Evolutionary conservation across 176 grass and related monocot genomes (phyloP), one percentile per base, ranked within the genome.

Genomic region (Oryza australiensis): DNA sequence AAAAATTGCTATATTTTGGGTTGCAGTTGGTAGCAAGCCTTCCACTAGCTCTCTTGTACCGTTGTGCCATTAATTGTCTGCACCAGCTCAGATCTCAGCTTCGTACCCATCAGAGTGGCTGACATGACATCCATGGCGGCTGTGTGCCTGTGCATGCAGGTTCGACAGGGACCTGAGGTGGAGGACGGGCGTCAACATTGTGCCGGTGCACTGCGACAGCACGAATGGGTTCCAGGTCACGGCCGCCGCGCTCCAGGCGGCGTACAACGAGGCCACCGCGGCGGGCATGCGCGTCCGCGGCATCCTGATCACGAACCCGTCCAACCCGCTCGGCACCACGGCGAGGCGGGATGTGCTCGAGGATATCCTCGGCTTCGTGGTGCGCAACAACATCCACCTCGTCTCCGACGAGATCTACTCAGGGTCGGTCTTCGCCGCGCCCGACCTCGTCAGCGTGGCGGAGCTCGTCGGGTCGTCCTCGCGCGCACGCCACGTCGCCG

Each of bases 321-420:
- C 94, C 35, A 97, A 97, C 82, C 94, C 94, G 38, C 88, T 97
- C 4, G 94, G 94, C 57, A 88, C 82, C 2, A 82, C 94, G 16
- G 83, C 87, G 43, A 63, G 3, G 51, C 53, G 88, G n/a, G 3
- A 78, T 2, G 84, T 72, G 1, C 89, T 97, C 3, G 74, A 88
- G 46, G 84, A 66, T 46, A 75, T 97, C 13, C 82, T 97, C 26
- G 77, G 91, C 74, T 97, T 97, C 70, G 83, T 86, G 23, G 26
- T 33, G 8, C 69, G 66, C 9, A 78, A 84, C 45, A 28, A 94
- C 83, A 91, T 97, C 67, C 94, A 97, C 91, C 87, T 97, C 45
- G 87, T 97, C 90, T 91, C 94, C 75, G 94, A 97, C 76, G 94
- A 97, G 87, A 91, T 97, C n/a, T 97, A 97, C 91, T 97, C 94